Evolutionary conservation across 2,329 filamentous ascomycete genomes (phyloP), one percentile per base, ranked within the genome.

Genomic region (Pseudogymnoascus sp.): DNA sequence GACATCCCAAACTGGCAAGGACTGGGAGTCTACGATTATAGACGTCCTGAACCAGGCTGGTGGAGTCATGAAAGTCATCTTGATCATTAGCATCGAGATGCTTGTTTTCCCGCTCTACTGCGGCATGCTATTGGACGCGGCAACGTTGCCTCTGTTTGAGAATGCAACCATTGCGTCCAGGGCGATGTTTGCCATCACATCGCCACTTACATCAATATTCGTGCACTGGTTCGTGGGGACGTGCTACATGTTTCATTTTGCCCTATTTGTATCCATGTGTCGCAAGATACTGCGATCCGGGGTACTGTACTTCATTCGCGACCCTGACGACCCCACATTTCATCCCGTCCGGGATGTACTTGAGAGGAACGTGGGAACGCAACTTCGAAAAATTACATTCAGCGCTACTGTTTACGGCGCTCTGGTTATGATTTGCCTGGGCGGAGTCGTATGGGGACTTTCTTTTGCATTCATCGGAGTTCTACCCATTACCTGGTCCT

Each of bases 241-340:
- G 3, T 96, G 93, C 67, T 99, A 99, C 76, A 99, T 99, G 96
- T 99, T 99, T 78, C 95, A 99, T 74, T 99, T 99, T 74, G 95
- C 95, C 4, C 83, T 99, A 2, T 99, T 99, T 73, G 95, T 99
- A 17, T 96, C 93, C 64, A 97, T 99, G 93, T 99, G 95, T 76
- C 88, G 95, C 67, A 97, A 96, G 78, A 96, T 97, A 65, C 90
- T 99, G 88, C 88, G 95, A 67, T 91, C 87, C 69, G 95, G 95
- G 61, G 95, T 99, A 42, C 80, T 99, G 65, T 97, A 97, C 78
- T 99, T 99, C 75, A 99, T 99, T 70, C 87, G 95, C 67, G 96
- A 99, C 74, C 95, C 95, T 6, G 96, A 99, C 74, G 95, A 99
- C 75, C 95, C 96, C 8, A 96, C 95, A 11, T 99, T 99, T 75